Evolutionary conservation across 305 asterid species (phyloP), one percentile per base, ranked within the genome.

Genomic region (Fraxinus floribunda): DNA sequence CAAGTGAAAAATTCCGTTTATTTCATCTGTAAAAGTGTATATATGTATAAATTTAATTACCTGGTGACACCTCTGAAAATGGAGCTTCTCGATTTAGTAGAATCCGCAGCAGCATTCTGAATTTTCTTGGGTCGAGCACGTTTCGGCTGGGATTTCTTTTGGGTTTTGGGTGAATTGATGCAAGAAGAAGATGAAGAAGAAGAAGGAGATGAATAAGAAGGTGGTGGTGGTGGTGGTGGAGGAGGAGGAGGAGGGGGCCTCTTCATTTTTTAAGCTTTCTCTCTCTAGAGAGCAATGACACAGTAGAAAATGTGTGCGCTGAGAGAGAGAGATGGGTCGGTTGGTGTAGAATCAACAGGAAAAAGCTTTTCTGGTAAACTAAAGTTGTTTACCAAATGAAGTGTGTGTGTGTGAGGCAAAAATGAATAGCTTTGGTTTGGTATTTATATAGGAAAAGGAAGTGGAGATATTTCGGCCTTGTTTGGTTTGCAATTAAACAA

Each of bases 51-150:
- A 66, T 9, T 41, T 46, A 68, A 0, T 3, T 85, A 94, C 99
- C 97, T 95, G 10, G 99, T 95, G 74, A 95, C 98, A 66, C 99
- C 99, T 89, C 99, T 90, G 92, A 87, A 93, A 79, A 90, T 86
- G 66, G 99, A 95, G 93, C 99, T 95, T 85, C 97, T 89, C 46
- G 92, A 85, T 88, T 89, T 91, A 0, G 90, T 80, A 62, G 82
- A n/a, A 72, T 92, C 78, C 78, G 83, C 87, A 62, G 82, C 72
- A 41, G 87, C 81, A 66, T 60, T 81, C 66, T 36, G 74, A 29
- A 30, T 79, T 82, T 83, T 92, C 85, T 88, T 86, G 18, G 90
- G 83, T 10, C 91, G n/a, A 5, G 49, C 78, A 9, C 93, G 91
- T 62, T 87, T 89, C 2, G 78, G 52, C 34, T 84, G 57, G 79